These are phyloP conservation scores for Yamadazyma dushanensis DNA, from an alignment of 1,139 yeast genomes.

Conservation along the genomic window DNA sequence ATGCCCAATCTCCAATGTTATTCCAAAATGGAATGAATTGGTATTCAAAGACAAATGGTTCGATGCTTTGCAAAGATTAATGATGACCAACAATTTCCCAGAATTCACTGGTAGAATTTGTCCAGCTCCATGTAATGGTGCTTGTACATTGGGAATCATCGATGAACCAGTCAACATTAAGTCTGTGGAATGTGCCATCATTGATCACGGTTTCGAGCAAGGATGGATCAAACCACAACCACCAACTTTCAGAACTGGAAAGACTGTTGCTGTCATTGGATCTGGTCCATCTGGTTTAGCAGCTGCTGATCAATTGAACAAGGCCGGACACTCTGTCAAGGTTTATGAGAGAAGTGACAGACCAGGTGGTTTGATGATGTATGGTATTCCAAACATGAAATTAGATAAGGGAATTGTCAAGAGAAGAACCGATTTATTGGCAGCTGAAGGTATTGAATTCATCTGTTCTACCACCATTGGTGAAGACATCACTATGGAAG, in stretches of 20 bases:
- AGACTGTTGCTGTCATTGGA: conserved; percentile 82
- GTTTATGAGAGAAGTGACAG: conserved; percentile 94
- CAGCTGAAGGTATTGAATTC: conserved; percentile 86
- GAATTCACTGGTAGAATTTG: conserved; percentile 98
- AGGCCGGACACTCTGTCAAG: conserved; percentile 90
- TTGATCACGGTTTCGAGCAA: conserved; percentile 93
- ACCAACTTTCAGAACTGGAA: conserved; percentile 80
- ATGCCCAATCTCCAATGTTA: conserved; percentile 94
- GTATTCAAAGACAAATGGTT: conserved; percentile 95
- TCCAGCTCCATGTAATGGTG: conserved; percentile 99
- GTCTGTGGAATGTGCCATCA: conserved; percentile 93
- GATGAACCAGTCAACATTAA: conserved; percentile 97
- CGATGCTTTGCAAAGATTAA: conserved; percentile 86
- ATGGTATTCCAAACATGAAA: conserved; percentile 99
- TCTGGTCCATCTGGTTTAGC: conserved; percentile 98
- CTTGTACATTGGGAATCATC: conserved; percentile 92
- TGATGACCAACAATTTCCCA: conserved; percentile 98
- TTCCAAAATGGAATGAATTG: conserved; percentile 97
- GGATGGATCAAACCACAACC: conserved; percentile 93
- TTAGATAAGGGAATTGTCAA: conserved; percentile 89
- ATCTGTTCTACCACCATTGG: conserved; percentile 79
- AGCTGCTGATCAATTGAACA: conserved; percentile 93
- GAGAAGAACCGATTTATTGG: conserved; percentile 88
- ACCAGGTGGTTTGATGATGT: conserved; percentile 96
- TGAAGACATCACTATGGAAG: conserved; percentile 72